Evolutionary conservation across 768 basidiomycete genomes (phyloP).

Genomic region (Mycena latifolia): DNA sequence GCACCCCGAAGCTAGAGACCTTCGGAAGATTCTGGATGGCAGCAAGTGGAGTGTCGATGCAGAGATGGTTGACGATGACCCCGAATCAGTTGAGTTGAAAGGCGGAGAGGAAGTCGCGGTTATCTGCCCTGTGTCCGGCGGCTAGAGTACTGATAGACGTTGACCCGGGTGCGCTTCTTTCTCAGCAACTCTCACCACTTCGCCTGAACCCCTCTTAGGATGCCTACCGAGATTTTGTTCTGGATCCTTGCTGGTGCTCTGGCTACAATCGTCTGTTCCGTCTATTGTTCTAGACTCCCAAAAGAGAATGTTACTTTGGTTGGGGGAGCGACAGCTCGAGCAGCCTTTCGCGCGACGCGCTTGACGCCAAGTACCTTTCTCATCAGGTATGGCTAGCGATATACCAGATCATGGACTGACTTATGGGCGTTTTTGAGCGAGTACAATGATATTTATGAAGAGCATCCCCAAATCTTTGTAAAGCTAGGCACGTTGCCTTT

Average conservation of each 20-base stretch:
- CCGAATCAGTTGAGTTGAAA: constrained; percentile 57
- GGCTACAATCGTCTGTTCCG: background rate
- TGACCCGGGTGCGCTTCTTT: constrained; percentile 4
- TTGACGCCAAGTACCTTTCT: constrained; percentile 50
- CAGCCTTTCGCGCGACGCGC: constrained; percentile 51
- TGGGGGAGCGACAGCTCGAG: background rate
- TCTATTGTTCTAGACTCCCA: background rate
- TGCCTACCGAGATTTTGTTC: constrained; percentile 4
- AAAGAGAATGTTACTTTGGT: background rate
- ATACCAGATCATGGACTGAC: background rate
- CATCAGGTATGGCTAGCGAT: constrained; percentile 23
- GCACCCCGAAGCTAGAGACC: constrained; percentile 59
- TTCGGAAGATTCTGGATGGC: constrained; percentile 66
- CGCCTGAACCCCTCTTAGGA: background rate
- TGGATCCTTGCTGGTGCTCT: constrained; percentile 14
- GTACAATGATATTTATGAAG: constrained; percentile 62
- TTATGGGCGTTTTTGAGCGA: constrained; percentile 53
- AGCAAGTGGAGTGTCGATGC: constrained; percentile 86
- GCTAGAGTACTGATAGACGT: constrained; percentile 49
- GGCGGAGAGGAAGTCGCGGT: constrained; percentile 86
- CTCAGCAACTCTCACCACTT: constrained; percentile 7
- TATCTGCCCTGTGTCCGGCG: constrained; percentile 88
- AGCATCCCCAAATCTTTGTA: constrained; percentile 68
- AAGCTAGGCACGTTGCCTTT: constrained; percentile 48
- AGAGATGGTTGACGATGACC: constrained; percentile 82